Conservation (phyloP, 495 filamentous ascomycete genomes). For the Penicillium flavigenum region DNA sequence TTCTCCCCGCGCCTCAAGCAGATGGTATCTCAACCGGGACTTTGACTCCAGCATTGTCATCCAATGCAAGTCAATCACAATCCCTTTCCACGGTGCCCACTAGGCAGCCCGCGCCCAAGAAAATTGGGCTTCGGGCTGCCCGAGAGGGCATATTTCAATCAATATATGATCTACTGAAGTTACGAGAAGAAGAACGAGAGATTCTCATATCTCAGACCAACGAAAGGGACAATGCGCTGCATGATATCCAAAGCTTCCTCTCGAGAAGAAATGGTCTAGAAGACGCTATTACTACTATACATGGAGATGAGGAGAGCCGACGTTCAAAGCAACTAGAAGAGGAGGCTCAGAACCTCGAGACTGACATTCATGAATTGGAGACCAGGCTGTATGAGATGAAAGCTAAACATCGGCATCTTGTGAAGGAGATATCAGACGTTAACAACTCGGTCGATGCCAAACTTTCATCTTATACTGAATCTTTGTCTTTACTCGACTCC, state of each 20-base stretch:
- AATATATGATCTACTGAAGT: constrained; percentile 67
- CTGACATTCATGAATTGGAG: constrained; percentile 65
- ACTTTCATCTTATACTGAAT: constrained; percentile 58
- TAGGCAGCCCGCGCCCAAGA: constrained; percentile 58
- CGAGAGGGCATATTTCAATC: constrained; percentile 67
- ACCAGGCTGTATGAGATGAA: constrained; percentile 66
- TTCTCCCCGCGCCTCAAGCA: constrained; percentile 38
- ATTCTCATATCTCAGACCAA: constrained; percentile 57
- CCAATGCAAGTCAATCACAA: constrained; percentile 24
- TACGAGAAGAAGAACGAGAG: constrained; percentile 70
- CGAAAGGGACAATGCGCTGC: constrained; percentile 57
- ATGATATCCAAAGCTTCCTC: constrained; percentile 60
- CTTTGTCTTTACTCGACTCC: constrained; percentile 54
- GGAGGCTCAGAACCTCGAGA: constrained; percentile 53
- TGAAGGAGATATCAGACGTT: constrained; percentile 58
- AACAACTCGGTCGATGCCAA: constrained; percentile 63
- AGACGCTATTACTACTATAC: constrained; percentile 44
- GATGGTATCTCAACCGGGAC: constrained; percentile 50
- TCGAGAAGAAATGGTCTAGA: constrained; percentile 49
- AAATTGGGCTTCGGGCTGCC: constrained; percentile 63
- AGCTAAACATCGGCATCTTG: constrained; percentile 58
- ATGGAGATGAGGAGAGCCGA: constrained; percentile 39
- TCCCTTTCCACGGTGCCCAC: constrained; percentile 52
- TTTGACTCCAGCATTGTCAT: constrained; percentile 39
- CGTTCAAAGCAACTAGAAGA: constrained; percentile 42